Percentiles rank a stretch among this genome's conserved stretches.
Conservation (phyloP, 1,284 basidiomycete species). For the Rhodotorula mucilaginosa region DNA sequence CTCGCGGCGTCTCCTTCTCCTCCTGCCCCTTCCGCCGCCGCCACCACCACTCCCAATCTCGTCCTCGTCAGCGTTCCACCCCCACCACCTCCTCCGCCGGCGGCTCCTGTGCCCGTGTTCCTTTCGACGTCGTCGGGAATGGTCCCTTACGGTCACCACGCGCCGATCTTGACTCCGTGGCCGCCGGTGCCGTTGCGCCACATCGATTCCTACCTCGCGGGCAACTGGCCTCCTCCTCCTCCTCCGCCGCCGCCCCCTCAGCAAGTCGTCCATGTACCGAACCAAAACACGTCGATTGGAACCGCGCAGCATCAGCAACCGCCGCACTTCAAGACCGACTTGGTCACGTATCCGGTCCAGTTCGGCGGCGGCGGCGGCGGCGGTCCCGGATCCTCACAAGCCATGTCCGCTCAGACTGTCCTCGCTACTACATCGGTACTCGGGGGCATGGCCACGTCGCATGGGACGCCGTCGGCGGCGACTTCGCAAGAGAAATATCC, state of each 20-base stretch:
- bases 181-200: slow-evolving; percentile 16
- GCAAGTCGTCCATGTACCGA: neutral
- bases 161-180: slow-evolving; percentile 12
- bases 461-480: neutral
- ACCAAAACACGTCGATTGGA: too few species aligned
- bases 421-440: neutral
- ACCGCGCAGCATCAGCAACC: too few species aligned
- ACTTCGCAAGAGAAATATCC: too few species aligned
- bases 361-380: too few species aligned
- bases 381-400: neutral
- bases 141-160: neutral
- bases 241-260: neutral
- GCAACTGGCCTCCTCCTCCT: neutral
- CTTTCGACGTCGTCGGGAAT: neutral
- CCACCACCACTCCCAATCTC: neutral
- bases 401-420: neutral
- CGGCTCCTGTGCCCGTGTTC: neutral
- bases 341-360: too few species aligned
- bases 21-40: neutral
- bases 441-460: neutral
- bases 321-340: too few species aligned
- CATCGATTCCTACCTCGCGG: slow-evolving; percentile 16
- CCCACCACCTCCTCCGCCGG: neutral
- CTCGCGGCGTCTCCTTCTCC: neutral
- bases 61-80: neutral